phyloP scores from a whole-genome alignment of 495 filamentous ascomycete genomes.

The Astrocystis sublimbata region DNA sequence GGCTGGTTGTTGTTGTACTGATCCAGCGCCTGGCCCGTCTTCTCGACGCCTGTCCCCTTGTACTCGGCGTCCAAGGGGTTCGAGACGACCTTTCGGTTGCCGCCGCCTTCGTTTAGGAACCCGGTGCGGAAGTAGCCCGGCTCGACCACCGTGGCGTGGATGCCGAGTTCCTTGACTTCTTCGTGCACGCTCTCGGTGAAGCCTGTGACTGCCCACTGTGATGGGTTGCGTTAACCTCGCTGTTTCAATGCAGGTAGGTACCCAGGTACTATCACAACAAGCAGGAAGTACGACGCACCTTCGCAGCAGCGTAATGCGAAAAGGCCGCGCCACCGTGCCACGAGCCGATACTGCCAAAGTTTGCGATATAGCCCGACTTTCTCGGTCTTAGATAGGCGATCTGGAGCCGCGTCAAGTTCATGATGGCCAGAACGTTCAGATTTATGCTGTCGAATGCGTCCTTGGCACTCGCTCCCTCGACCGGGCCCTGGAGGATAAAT shows the following conservation, averaged over 20 bases:
- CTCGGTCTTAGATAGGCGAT: slow-evolving; percentile 35
- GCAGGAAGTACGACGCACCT: slow-evolving; percentile 25
- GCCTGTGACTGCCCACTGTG: slow-evolving; percentile 27
- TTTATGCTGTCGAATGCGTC: slow-evolving; percentile 33
- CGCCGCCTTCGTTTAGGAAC: slow-evolving; percentile 15
- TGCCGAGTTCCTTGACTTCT: slow-evolving; percentile 30
- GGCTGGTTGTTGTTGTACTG: slow-evolving; percentile 23
- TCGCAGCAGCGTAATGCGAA: slow-evolving; percentile 46
- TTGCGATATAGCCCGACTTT: slow-evolving; percentile 36
- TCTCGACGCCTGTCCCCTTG: slow-evolving; percentile 11
- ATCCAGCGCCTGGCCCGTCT: not conserved
- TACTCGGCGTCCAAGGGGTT: slow-evolving; percentile 14
- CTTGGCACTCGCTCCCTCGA: slow-evolving; percentile 25
- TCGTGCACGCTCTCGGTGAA: slow-evolving; percentile 25
- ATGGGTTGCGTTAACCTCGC: slow-evolving; percentile 7
- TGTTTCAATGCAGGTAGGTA: not conserved
- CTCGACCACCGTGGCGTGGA: slow-evolving; percentile 37
- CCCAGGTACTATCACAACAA: too few relatives aligned
- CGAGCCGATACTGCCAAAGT: slow-evolving; percentile 29
- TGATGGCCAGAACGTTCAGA: slow-evolving; percentile 42
- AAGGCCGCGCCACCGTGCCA: slow-evolving; percentile 24
- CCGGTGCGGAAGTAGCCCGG: slow-evolving; percentile 33
- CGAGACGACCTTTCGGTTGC: slow-evolving; percentile 11
- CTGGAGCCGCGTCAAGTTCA: slow-evolving; percentile 39
- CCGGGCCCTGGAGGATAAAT: slow-evolving; percentile 21